Evolutionary conservation across 1,139 yeast species (phyloP), one percentile per base, ranked within the genome.

Genomic region (Diutina catenulata): DNA sequence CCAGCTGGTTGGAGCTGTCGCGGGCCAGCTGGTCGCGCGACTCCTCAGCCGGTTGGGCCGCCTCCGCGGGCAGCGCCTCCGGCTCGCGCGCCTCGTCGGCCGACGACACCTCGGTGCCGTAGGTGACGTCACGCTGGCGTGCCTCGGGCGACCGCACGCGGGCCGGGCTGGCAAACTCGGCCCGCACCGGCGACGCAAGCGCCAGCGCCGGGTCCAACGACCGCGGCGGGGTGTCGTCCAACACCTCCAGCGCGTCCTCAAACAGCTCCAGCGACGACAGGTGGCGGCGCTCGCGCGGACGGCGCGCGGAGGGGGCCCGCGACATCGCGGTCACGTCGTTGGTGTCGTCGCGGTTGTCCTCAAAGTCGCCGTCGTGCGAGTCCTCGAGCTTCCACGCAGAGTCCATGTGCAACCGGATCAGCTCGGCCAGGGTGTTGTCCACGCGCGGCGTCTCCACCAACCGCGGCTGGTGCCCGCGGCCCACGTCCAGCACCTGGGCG

Each of bases 321-420:
- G 8, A 37, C 38, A 40, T 2, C 39, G 22, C 32, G 6, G 48
- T 46, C 20, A 43, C 40, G 25, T 57, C 59, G 36, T 52, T 46
- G 5, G 62, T 55, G 31, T 41, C 43, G 14, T 57, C 61, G 38
- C 59, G 65, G 43, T 64, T 64, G 41, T 64, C 70, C 45, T 64
- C 70, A 32, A 55, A 51, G 38, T 64, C 70, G 13, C 69, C 70
- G 46, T 64, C 70, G 40, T 62, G 56, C 38, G 68, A 62, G 38
- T 25, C 62, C 42, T 63, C 68, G 36, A 60, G 52, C 45, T 60
- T 62, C 70, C 70, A 64, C 31, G 57, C 64, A 28, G 57, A 50
- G 40, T 62, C 67, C 40, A 59, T 51, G 35, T 62, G 61, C 44
- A 19, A 31, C 11, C 35, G 20, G 7, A 27, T 11, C 29, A 27